A percentile compares a stretch with the other conserved stretches of the same genome.
phyloP scores from a whole-genome alignment of 2,329 filamentous ascomycete species.

The Fusarium ramigenum region DNA sequence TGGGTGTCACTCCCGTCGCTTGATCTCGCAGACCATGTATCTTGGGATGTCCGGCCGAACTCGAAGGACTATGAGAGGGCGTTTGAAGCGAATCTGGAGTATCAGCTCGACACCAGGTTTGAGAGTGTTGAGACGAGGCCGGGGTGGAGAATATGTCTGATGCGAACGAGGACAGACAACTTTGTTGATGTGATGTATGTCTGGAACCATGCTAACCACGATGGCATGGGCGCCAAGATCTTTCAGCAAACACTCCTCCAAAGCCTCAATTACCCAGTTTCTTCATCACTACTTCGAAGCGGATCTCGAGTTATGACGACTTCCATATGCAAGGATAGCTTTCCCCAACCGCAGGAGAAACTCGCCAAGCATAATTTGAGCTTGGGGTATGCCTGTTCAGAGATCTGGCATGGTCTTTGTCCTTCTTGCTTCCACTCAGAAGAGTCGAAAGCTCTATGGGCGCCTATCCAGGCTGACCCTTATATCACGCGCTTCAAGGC shows the following conservation, averaged over 20 bases:
- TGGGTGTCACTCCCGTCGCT: not conserved
- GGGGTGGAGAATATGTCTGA: not conserved
- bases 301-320: not conserved
- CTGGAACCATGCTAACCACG: not conserved
- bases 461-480: not conserved
- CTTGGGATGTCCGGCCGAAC: not conserved
- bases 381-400: not conserved
- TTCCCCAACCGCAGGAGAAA: conserved; percentile 8
- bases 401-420: not conserved
- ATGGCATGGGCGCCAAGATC: not conserved
- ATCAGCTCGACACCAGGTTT: conserved; percentile 3
- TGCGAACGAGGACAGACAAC: not conserved
- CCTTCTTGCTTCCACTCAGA: not conserved
- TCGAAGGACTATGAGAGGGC: not conserved
- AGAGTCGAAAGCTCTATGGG: not conserved
- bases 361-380: conserved; percentile 3
- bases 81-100: not conserved
- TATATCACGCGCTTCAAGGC: not conserved
- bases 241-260: not conserved
- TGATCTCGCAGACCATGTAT: conserved; percentile 1
- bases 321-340: not conserved
- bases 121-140: not conserved
- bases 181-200: conserved; percentile 10
- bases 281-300: not conserved
- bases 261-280: not conserved